Base-by-base conservation (phyloP, 73 alveolate species). In the Paramecium caudatum region DNA sequence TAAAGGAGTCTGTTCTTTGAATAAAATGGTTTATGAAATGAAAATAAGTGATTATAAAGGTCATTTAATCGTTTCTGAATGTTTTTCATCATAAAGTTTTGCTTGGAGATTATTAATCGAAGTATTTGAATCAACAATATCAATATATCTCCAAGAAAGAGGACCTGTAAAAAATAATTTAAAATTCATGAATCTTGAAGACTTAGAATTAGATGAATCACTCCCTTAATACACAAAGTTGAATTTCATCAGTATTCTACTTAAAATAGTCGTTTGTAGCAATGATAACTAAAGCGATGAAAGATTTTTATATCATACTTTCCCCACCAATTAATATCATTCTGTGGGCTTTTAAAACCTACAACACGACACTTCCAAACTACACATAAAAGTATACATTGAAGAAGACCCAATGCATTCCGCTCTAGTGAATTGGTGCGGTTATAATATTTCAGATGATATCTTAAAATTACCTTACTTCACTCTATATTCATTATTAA, bases 331-430 rank as follows among this genome's bases (percentile, higher is more conserved):
- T 65, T 65, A 65, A 33, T 65, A 32, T 16, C 49, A 65, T 21
- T 25, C 83, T 4, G 83, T 65, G 15, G 83, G 83, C 6, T 65
- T 65, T 36, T 36, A 65, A 12, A 49, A 65, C n/a, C 16, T 65
- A 9, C 34, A 33, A 1, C 10, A 30, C 15, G 8, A 32, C 3
- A n/a, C 5, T 33, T 30, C 47, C 15, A 25, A 4, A n/a, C 34
- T 65, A 65, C 39, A 43, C 33, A 0, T 65, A 8, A 65, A 36
- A 49, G 49, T 65, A 0, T 36, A 30, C 15, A 65, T 65, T 7
- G 13, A 65, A 65, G 83, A 65, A 65, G 83, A 65, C 34, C 83
- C 83, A 4, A 46, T 65, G 10, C 83, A 65, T 65, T 65, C 83
- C 17, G 83, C 83, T 9, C 34, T 65, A 1, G 34, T 65, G 83